Evolutionary conservation across 257 asterid species (phyloP).

Genomic region (Primulina huaijiensis): DNA sequence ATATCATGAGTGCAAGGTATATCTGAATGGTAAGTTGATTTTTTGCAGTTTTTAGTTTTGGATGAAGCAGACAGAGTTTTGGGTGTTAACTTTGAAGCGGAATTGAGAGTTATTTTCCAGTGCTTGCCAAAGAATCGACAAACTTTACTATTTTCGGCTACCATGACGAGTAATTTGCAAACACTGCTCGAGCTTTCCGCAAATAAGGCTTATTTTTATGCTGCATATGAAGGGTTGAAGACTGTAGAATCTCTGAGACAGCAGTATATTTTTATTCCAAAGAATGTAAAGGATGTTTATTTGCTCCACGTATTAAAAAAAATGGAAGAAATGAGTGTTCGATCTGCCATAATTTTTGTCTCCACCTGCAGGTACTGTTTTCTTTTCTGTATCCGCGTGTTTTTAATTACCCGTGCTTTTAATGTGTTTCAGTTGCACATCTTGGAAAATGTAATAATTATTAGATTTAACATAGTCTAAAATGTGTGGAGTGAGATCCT

Average conservation of each 20-base stretch:
- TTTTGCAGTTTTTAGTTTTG: constrained; percentile 79
- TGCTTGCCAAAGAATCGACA: constrained; percentile 87
- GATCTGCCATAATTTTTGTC: constrained; percentile 90
- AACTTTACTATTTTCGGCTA: constrained; percentile 91
- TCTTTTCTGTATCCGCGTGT: constrained; percentile 1
- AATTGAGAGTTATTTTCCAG: constrained; percentile 69
- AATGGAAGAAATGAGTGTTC: constrained; percentile 63
- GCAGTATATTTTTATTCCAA: constrained; percentile 71
- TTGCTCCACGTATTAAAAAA: constrained; percentile 62
- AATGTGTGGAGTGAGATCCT: background rate
- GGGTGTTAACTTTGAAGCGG: constrained; percentile 84
- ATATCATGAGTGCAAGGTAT: background rate
- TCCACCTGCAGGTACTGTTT: constrained; percentile 82
- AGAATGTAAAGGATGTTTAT: constrained; percentile 80
- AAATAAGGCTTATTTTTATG: constrained; percentile 84
- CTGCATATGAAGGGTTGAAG: constrained; percentile 80
- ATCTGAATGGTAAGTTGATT: constrained; percentile 3
- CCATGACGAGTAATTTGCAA: constrained; percentile 79
- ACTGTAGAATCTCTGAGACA: constrained; percentile 84
- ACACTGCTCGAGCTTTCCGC: constrained; percentile 76
- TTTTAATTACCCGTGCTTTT: constrained; percentile 3
- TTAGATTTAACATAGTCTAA: background rate
- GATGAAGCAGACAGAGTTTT: constrained; percentile 98
- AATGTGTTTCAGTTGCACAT: constrained; percentile 3
- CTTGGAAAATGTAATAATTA: constrained; percentile 4